Base-by-base conservation (phyloP, 176 grass and related monocot genomes). In the Chrysopogon serrulatus region DNA sequence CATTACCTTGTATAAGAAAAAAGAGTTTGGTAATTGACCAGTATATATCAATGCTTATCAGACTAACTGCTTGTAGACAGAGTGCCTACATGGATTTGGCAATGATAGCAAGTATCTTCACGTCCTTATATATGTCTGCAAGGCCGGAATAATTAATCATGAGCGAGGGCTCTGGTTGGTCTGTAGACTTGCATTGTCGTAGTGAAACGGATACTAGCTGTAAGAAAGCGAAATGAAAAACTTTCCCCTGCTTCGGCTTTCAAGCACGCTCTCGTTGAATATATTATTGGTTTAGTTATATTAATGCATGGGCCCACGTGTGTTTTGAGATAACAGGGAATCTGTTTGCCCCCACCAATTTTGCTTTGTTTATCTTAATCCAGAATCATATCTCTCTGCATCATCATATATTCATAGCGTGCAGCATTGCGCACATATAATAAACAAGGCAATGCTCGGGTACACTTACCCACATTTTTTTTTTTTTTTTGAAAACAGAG, bases 51-150 rank as follows among this genome's bases (percentile, higher is more conserved):
- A 59, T 67, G 10, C 57, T 74, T 68, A 4, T 36, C 34, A 61
- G 45, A 41, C 48, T 44, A 80, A 31, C 14, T 11, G 4, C 28
- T 37, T 53, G 42, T 48, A 24, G 57, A 49, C n/a, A n/a, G 54
- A 54, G 70, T 32, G 12, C 69, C 76, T 18, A 62, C 60, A 41
- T 33, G 64, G 32, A 76, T 81, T 81, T 51, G 42, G 77, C 27
- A 81, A 89, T 89, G 82, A 89, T 77, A 65, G 24, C 77, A 18
- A 70, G 40, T 76, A 81, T 80, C 77, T 71, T 76, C 77, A 61
- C 63, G 87, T 85, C 69, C 51, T 71, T 89, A 85, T 33, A 77
- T 70, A 85, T 28, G 71, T 48, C 87, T 75, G 42, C 68, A 57
- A 57, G 68, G 14, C 8, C 8, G 62, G 48, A 81, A 70, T 62